Evolutionary conservation across 1,139 yeast species (phyloP).

Genomic region (Yamadazyma songkhlaensis): DNA sequence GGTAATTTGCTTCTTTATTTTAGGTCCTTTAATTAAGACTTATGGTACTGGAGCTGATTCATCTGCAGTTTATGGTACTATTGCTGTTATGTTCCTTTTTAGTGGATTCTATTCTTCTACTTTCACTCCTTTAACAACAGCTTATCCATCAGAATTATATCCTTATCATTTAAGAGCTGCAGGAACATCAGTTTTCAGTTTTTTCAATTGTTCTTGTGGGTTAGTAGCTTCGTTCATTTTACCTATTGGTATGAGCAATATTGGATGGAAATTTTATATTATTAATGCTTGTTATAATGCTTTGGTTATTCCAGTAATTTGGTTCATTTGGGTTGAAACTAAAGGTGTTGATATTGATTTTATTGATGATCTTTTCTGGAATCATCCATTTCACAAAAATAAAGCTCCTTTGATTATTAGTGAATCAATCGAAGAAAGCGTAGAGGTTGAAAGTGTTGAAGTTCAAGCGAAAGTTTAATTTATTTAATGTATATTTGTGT

Average conservation of each 20-base stretch:
- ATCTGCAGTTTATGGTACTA: conserved; percentile 14
- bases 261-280: conserved; percentile 15
- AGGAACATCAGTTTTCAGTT: conserved; percentile 8
- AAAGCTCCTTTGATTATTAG: neutral
- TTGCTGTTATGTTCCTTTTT: conserved; percentile 16
- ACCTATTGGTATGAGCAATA: conserved; percentile 14
- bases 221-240: conserved; percentile 11
- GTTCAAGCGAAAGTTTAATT: conserved; percentile 2
- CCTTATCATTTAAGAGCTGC: conserved; percentile 13
- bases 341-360: conserved; percentile 10
- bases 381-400: conserved; percentile 3
- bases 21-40: conserved; percentile 14
- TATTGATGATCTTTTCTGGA: conserved; percentile 8
- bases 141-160: conserved; percentile 14
- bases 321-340: conserved; percentile 16
- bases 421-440: neutral
- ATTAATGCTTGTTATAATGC: conserved; percentile 13
- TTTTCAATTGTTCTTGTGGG: conserved; percentile 12
- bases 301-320: conserved; percentile 13
- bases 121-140: conserved; percentile 14
- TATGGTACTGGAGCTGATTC: conserved; percentile 14
- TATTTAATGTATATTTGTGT: neutral
- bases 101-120: conserved; percentile 16
- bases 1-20: conserved; percentile 10
- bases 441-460: conserved; percentile 4